Evolutionary conservation across 2,329 filamentous ascomycete genomes (phyloP).

Genomic region (Fusarium pseudonygamai): DNA sequence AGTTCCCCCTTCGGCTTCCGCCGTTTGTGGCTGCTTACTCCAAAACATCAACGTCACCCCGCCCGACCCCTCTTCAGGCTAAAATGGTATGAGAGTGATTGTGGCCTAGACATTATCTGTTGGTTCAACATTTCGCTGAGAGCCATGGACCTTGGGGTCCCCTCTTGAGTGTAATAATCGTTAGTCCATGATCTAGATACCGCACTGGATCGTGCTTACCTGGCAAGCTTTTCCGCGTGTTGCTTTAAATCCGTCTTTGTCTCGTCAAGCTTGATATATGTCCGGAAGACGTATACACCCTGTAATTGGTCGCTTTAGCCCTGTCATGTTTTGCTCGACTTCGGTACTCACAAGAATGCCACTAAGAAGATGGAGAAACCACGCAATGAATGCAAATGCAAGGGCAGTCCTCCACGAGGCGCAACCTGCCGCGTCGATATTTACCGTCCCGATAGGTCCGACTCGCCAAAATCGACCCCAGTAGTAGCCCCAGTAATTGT

Average conservation of each 20-base stretch:
- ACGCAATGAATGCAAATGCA: neutral
- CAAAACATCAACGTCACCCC: neutral
- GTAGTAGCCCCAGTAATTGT: slow-evolving; percentile 2
- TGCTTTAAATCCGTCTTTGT: neutral
- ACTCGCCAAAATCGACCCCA: neutral
- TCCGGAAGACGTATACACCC: neutral
- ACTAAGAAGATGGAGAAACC: slow-evolving; percentile 5
- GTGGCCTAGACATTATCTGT: neutral
- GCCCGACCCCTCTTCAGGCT: too few species aligned
- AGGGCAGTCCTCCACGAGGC: neutral
- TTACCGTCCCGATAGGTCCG: neutral
- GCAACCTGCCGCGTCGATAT: neutral
- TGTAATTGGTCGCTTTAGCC: neutral
- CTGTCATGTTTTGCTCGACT: too few species aligned
- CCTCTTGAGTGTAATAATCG: neutral
- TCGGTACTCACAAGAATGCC: neutral
- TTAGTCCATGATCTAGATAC: neutral
- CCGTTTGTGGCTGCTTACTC: neutral
- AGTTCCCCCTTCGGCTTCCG: neutral
- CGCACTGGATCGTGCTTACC: neutral
- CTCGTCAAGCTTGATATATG: neutral
- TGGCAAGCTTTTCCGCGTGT: neutral
- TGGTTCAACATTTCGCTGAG: neutral
- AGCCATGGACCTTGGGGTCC: neutral
- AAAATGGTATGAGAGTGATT: neutral